phyloP scores from a whole-genome alignment of 495 filamentous ascomycete species.

The Cetradonia linearis region DNA sequence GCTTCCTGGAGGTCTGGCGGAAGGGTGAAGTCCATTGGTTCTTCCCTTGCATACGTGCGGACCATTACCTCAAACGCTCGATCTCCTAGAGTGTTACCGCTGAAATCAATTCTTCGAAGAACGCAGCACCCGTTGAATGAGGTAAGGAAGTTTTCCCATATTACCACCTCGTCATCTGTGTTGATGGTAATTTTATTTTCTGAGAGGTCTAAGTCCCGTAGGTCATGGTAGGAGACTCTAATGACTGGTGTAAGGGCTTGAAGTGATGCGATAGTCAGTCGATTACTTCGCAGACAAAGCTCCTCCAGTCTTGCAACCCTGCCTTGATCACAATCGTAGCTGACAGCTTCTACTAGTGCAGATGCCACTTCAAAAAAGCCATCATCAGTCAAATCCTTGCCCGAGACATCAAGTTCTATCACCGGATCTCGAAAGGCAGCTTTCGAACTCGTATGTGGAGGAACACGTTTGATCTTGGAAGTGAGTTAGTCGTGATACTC shows the following conservation, averaged over 20 bases:
- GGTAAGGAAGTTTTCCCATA: conserved; percentile 38
- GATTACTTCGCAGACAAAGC: conserved; percentile 36
- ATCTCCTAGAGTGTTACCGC: conserved; percentile 34
- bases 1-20: conserved; percentile 1
- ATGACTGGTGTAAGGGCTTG: conserved; percentile 34
- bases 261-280: conserved; percentile 33
- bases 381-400: conserved; percentile 36
- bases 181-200: conserved; percentile 35
- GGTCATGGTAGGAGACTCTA: conserved; percentile 30
- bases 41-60: conserved; percentile 35
- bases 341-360: conserved; percentile 32
- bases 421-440: conserved; percentile 32
- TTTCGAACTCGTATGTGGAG: conserved; percentile 28
- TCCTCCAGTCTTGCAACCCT: conserved; percentile 36
- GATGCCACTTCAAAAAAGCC: conserved; percentile 35
- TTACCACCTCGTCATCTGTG: conserved; percentile 28
- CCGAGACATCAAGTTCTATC: conserved; percentile 39
- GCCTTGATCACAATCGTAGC: conserved; percentile 27
- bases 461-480: conserved; percentile 34
- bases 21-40: conserved; percentile 21
- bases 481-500: conserved; percentile 2
- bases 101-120: conserved; percentile 38
- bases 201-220: conserved; percentile 40
- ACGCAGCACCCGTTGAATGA: conserved; percentile 37
- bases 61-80: conserved; percentile 37